phyloP scores from a whole-genome alignment of 169 alveolate species.

The Babesia divergens region DNA sequence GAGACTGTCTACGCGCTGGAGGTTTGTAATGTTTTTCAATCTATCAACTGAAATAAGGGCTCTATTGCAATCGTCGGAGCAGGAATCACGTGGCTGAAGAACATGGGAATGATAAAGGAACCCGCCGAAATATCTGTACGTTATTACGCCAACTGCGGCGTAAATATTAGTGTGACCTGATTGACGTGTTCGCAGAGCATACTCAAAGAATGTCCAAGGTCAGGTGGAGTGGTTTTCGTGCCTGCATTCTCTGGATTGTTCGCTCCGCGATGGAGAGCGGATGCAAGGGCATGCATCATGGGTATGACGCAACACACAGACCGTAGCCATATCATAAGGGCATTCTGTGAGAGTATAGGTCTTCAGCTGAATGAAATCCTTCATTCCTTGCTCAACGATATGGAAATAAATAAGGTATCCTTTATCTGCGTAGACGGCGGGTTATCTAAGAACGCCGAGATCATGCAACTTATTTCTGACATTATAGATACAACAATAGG shows the following conservation, averaged over 20 bases:
- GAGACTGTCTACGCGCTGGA: constrained; percentile 86
- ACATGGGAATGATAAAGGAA: constrained; percentile 65
- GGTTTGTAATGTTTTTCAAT: not conserved
- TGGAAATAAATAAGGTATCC: constrained; percentile 64
- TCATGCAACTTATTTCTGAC: constrained; percentile 83
- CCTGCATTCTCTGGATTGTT: constrained; percentile 92
- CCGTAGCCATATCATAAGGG: constrained; percentile 84
- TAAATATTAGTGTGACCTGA: not conserved
- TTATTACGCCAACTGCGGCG: not conserved
- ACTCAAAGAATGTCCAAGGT: constrained; percentile 69
- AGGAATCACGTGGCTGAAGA: constrained; percentile 85
- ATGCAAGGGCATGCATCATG: constrained; percentile 86
- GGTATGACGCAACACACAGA: constrained; percentile 87
- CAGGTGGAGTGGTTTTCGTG: constrained; percentile 89
- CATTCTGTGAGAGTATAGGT: constrained; percentile 86
- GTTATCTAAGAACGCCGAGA: constrained; percentile 77
- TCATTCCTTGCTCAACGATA: constrained; percentile 53
- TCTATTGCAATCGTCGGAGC: constrained; percentile 93
- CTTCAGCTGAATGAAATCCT: constrained; percentile 83
- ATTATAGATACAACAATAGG: constrained; percentile 72
- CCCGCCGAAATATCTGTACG: constrained; percentile 74
- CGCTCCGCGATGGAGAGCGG: constrained; percentile 93
- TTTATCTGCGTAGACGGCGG: constrained; percentile 90
- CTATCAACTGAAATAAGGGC: constrained; percentile 71
- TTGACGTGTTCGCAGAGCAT: constrained; percentile 11